Conservation (phyloP, 1,284 basidiomycete genomes). For the Rhodofomes roseus region DNA sequence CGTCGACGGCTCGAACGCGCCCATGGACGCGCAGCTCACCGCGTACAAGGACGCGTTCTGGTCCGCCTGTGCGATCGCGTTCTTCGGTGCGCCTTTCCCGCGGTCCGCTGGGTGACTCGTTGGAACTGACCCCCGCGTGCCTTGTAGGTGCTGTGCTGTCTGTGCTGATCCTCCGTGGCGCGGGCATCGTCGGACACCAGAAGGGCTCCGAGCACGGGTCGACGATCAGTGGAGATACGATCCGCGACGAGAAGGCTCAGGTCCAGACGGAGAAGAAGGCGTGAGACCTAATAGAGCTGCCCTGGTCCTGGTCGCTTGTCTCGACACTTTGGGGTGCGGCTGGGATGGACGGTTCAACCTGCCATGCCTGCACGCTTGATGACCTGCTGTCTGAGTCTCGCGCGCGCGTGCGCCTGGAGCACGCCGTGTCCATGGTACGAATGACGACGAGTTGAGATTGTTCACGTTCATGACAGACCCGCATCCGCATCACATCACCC, state of each 20-base stretch:
- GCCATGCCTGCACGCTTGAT: too few relatives aligned
- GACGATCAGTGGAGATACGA: constrained; percentile 3
- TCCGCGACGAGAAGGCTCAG: constrained; percentile 6
- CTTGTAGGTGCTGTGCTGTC: constrained; percentile 46
- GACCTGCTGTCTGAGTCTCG: too few relatives aligned
- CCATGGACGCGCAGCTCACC: constrained; percentile 37
- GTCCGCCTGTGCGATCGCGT: constrained; percentile 57
- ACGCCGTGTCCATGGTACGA: too few relatives aligned
- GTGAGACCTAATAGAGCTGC: too few relatives aligned
- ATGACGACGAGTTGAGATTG: too few relatives aligned
- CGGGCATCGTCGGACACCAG: constrained; percentile 54
- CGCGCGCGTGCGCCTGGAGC: too few relatives aligned
- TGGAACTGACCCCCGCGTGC: constrained; percentile 2
- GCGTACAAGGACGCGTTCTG: constrained; percentile 65
- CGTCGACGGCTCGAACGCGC: constrained; percentile 28
- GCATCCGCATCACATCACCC: too few relatives aligned
- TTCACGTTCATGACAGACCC: too few relatives aligned
- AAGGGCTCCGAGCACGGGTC: constrained; percentile 6
- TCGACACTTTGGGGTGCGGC: background rate
- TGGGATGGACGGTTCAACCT: background rate
- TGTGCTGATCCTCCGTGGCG: constrained; percentile 49
- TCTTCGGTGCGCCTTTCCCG: constrained; percentile 39
- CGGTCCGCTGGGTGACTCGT: background rate
- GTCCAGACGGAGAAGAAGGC: background rate
- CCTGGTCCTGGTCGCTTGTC: background rate